Percentiles rank a stretch among this genome's conserved stretches.
Conservation (phyloP, 179 eudicot genomes). For the Pouteria campechiana region DNA sequence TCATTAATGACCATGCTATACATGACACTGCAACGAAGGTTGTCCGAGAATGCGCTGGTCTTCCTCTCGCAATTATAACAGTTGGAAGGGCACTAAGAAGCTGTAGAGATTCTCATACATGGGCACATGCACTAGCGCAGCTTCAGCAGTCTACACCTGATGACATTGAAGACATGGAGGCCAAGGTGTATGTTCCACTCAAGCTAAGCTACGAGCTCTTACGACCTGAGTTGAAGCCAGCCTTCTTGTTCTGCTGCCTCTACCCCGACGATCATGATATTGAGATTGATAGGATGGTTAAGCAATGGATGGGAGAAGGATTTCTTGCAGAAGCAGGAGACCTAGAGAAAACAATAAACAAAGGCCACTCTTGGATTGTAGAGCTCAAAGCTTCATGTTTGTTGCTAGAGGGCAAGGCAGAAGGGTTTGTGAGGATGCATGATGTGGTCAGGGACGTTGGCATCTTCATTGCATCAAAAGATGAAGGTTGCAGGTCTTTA, state of each 20-base stretch:
- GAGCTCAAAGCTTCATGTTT: constrained; percentile 1
- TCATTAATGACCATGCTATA: no score
- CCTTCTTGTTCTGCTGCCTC: constrained; percentile 20
- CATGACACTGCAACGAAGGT: constrained; percentile 15
- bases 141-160: constrained; percentile 14
- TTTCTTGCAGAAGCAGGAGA: constrained; percentile 13
- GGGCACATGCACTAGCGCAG: constrained; percentile 20
- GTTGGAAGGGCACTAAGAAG: constrained; percentile 15
- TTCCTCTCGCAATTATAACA: constrained; percentile 33
- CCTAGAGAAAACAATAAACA: neutral
- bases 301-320: constrained; percentile 23
- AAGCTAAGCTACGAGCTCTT: constrained; percentile 22
- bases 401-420: neutral
- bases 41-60: constrained; percentile 27
- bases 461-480: neutral
- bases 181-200: constrained; percentile 18
- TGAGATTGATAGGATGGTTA: constrained; percentile 18
- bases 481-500: no score
- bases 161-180: constrained; percentile 24
- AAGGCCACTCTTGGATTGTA: neutral
- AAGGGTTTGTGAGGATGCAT: neutral
- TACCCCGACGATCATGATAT: constrained; percentile 30
- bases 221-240: constrained; percentile 12
- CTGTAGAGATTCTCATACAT: constrained; percentile 10
- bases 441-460: constrained; percentile 5